Evolutionary conservation across 768 basidiomycete genomes (phyloP).

Genomic region (Rhizopogon roseolus): DNA sequence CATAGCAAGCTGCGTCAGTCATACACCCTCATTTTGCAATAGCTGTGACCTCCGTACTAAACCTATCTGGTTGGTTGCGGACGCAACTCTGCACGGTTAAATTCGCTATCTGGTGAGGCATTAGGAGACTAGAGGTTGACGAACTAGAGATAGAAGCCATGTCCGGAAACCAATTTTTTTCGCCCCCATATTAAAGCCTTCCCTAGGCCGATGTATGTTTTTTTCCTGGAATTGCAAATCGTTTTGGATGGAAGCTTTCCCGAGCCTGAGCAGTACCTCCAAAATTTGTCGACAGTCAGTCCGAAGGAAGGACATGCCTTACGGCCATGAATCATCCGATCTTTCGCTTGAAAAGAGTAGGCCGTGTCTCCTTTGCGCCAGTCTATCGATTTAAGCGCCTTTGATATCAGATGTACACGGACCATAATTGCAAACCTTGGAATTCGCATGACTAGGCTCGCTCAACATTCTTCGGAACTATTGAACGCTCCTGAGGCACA

Average conservation of each 20-base stretch:
- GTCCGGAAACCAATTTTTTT: too few relatives aligned
- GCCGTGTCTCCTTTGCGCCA: too few relatives aligned
- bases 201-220: neutral
- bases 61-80: too few relatives aligned
- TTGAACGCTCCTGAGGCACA: too few relatives aligned
- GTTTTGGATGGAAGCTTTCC: neutral
- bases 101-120: neutral
- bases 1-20: neutral
- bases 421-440: too few relatives aligned
- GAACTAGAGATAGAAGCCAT: neutral
- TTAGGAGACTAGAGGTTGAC: neutral
- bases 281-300: neutral
- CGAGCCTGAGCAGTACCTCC: neutral
- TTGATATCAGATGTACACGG: too few relatives aligned
- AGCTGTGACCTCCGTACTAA: neutral
- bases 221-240: neutral
- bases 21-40: neutral
- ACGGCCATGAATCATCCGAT: too few relatives aligned
- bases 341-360: too few relatives aligned
- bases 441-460: too few relatives aligned
- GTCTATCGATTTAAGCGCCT: neutral
- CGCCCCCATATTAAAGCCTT: neutral
- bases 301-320: neutral
- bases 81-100: too few relatives aligned
- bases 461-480: too few relatives aligned